Evolutionary conservation across 441 rosid genomes (phyloP), one percentile per base, ranked within the genome.

Genomic region (Bocquillonia castaneifolia): DNA sequence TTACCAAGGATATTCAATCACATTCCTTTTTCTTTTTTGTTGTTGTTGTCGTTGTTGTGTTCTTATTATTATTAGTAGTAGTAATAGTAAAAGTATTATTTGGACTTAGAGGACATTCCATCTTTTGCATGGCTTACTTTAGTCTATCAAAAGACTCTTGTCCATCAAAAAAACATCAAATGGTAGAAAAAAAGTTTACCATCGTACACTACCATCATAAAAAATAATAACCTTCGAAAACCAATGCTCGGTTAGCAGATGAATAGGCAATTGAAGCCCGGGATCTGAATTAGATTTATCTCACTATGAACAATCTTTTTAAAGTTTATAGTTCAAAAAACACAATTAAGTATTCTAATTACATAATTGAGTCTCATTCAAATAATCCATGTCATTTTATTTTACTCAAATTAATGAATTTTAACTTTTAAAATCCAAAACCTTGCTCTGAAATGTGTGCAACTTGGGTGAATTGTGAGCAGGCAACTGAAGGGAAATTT

Each of bases 91-190:
- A n/a, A n/a, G n/a, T n/a, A n/a, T n/a, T n/a, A n/a, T n/a, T n/a
- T n/a, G n/a, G n/a, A n/a, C n/a, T n/a, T n/a, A n/a, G n/a, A n/a
- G n/a, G n/a, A n/a, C n/a, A n/a, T n/a, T n/a, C n/a, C n/a, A n/a
- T n/a, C n/a, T n/a, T n/a, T n/a, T n/a, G n/a, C n/a, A n/a, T n/a
- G n/a, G n/a, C 58, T 39, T 47, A 13, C 32, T 13, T 63, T 7
- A 62, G 23, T 31, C 45, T 42, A 23, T 62, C 44, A 48, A 3
- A 18, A 28, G 29, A 6, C 29, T 10, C 6, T 36, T 17, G 34
- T 53, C 55, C 25, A 20, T 40, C 68, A 26, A 29, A 44, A 73
- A 42, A 42, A 66, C 32, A 3, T 14, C 5, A 50, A 66, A 48
- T 9, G n/a, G n/a, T n/a, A n/a, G n/a, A n/a, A 32, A 42, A 28